Conservation (phyloP, 73 alveolate genomes). For the Paramecium sonneborni region DNA sequence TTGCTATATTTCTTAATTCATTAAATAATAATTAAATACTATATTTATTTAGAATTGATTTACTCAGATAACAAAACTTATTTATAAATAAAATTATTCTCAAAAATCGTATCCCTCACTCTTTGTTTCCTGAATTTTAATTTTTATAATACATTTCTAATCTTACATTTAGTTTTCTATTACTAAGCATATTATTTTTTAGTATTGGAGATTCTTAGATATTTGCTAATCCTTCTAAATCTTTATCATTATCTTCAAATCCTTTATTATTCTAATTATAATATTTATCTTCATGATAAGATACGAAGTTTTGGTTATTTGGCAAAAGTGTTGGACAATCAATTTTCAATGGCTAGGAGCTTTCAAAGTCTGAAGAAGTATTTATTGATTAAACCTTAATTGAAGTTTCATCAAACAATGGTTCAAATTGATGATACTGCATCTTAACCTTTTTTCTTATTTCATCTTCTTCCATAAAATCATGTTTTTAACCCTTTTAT, state of each 20-base stretch:
- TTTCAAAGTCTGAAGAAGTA: background rate
- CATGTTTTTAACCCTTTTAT: background rate
- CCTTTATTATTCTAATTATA: background rate
- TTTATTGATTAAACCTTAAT: background rate
- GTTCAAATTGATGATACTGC: constrained; percentile 9
- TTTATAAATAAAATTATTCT: background rate
- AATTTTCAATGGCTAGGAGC: background rate
- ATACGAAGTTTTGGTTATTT: background rate
- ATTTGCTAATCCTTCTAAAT: background rate
- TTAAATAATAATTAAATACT: background rate
- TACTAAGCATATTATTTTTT: background rate
- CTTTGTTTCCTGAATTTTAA: background rate
- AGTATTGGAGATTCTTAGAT: background rate
- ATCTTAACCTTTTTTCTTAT: constrained; percentile 8
- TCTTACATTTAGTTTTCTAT: background rate
- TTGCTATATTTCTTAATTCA: constrained; percentile 1
- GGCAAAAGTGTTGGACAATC: background rate
- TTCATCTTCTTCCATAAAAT: background rate
- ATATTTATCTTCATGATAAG: background rate
- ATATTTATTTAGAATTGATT: background rate
- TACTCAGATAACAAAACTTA: background rate
- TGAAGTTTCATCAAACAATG: background rate
- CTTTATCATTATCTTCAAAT: background rate
- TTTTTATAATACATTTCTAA: background rate
- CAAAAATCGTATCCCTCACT: background rate